Evolutionary conservation across 768 basidiomycete genomes (phyloP), one percentile per base, ranked within the genome.

Genomic region (Bullera alba): DNA sequence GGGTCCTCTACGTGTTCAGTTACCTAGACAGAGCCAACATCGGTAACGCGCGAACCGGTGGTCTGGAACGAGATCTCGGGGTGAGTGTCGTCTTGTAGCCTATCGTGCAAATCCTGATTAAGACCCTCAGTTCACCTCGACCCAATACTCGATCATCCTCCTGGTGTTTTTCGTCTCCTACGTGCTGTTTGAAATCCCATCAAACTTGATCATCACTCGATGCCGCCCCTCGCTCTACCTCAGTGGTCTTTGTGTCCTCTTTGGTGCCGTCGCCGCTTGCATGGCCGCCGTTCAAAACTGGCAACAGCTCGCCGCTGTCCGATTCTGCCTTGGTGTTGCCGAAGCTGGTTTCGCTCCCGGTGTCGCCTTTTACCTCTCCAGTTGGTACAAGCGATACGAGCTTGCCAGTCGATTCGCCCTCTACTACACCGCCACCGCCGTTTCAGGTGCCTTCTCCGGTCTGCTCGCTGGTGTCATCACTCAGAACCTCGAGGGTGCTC

Each of bases 401-500:
- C 47, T 73, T 21, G 58, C 72, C 4, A 60, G 59, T 35, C 60
- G 73, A 38, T 65, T 71, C 43, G 56, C 67, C 25, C 47, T 73
- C 46, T 74, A 71, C 57, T 74, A 74, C 56, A 59, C 67, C 26
- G 72, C 72, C 22, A 67, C 70, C 23, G 58, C 70, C 25, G 59
- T 71, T 2, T 65, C 68, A 4, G 73, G 73, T 23, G 72, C 72
- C 3, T 71, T 74, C 62, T 68, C 68, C 14, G 73, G 73, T 51
- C 53, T 74, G 2, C 58, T 74, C 17, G 73, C 72, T 16, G 73
- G 72, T 46, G 58, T 67, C 28, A 71, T 74, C 55, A 73, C 70
- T 21, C 36, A 63, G 57, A 49, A 69, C 53, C 22, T 74, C 46
- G 54, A 74, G 42, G 67, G 65, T 17, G 54, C 59, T 7, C 56